Base-by-base conservation (phyloP, 768 basidiomycete genomes). In the Lentinula edodes region DNA sequence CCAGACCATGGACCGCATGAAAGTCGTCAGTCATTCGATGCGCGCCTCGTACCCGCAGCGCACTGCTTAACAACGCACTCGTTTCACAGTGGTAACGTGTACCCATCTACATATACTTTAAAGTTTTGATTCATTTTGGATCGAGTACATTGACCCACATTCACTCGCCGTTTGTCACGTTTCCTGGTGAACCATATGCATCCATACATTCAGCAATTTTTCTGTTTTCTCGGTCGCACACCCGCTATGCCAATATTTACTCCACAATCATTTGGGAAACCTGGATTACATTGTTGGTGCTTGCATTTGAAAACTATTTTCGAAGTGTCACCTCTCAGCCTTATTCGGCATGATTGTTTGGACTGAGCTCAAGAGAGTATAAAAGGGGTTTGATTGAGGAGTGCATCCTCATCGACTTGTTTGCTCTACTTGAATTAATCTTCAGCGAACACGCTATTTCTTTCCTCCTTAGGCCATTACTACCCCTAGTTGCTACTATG, bases 231-330 rank as follows among this genome's bases (percentile, higher is more conserved):
- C 20, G 23, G 46, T 6, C 46, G 46, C 46, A 16, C 46, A 23
- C 46, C 46, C 23, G 9, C 46, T 20, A 48, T 9, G 18, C 46
- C 46, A n/a, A 43, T 43, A 20, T 48, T 36, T 13, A 20, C 53
- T 54, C 38, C 53, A 54, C 53, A n/a, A 54, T 36, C 53, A 54
- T 36, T 55, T 54, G 54, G 39, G 32, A n/a, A 55, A 23, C 20
- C n/a, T 23, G 6, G 23, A 23, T 13, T 57, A 23, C 28, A 20
- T 55, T 39, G 43, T 36, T 13, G 43, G 32, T 23, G 10, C 36
- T 20, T 39, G 18, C 6, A 38, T 28, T 20, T 41, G 34, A 41
- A 16, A 5, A 18, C 18, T 10, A 53, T 53, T 53, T 23, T 35
- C 9, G 34, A 38, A 53, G 18, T 35, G 4, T 28, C 15, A 13